Percentiles rank a stretch among this genome's conserved stretches.
Conservation (phyloP, 75 land plant species). For the Larix kaempferi region DNA sequence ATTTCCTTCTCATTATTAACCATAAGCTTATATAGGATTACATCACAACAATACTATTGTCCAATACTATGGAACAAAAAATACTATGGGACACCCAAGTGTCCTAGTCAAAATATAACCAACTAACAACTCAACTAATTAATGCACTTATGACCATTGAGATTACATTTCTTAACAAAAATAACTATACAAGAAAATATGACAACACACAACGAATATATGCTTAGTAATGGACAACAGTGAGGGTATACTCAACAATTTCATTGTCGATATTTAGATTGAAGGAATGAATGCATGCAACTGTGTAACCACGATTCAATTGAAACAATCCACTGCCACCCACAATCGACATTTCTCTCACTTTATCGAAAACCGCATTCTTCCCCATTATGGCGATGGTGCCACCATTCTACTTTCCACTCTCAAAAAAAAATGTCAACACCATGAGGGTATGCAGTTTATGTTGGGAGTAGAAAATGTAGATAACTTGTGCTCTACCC, state of each 20-base stretch:
- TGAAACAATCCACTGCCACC: constrained; percentile 47
- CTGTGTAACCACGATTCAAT: constrained; percentile 29
- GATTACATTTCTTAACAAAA: no score
- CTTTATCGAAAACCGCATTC: constrained; percentile 11
- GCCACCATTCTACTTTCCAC: constrained; percentile 29
- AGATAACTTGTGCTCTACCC: constrained; percentile 35
- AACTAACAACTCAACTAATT: no score
- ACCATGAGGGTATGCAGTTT: constrained; percentile 15
- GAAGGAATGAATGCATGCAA: constrained; percentile 14
- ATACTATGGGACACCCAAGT: no score
- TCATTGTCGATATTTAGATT: constrained; percentile 12
- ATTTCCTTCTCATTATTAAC: no score
- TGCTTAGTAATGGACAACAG: background rate
- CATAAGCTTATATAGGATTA: no score
- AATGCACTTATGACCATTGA: no score
- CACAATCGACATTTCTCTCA: constrained; percentile 41
- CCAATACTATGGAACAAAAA: no score
- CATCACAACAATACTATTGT: no score
- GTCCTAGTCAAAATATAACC: no score
- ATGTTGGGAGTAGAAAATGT: background rate
- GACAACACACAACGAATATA: no score
- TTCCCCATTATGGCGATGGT: constrained; percentile 26
- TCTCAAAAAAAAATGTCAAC: constrained; percentile 16
- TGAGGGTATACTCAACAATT: background rate
- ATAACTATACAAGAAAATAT: no score